Evolutionary conservation across 2,329 filamentous ascomycete species (phyloP), one percentile per base, ranked within the genome.

Genomic region (Talaromyces pinophilus): DNA sequence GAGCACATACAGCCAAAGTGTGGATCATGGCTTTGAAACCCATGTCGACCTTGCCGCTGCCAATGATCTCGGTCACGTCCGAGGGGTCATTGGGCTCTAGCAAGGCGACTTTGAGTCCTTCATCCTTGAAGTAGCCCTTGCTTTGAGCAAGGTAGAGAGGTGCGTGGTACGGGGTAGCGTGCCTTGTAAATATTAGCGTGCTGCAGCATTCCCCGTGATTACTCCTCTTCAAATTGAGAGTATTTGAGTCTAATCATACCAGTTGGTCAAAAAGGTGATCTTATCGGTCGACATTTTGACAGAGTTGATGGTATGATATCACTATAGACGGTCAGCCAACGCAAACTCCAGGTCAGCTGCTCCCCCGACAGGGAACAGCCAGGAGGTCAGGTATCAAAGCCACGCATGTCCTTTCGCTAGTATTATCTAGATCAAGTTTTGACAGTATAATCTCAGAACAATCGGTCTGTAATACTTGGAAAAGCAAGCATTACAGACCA

Each of bases 351-450:
- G 15, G 40, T 19, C 33, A 42, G 22, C 57, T 60, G 57, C 57
- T 60, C 35, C 22, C 57, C 22, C 28, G 57, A 60, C 15, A 60
- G 28, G 7, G 35, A 60, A 63, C 52, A 67, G 65, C 67, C 68
- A 66, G 68, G 72, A 74, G 72, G 66, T 74, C 74, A 75, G 77
- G 77, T 78, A 75, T 78, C 73, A 77, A 81, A 84, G 87, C 87
- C 86, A 89, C 90, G 90, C 90, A 92, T 89, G 87, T 92, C 87
- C 90, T 92, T 92, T 89, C 90, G 90, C 90, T 91, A 88, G 88
- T 85, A 91, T 91, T 91, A 89, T 88, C 87, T 88, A 90, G 88
- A 90, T 91, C 89, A 92, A 92, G 89, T 92, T 91, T 85, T 82
- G 81, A 85, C 88, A 88, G 88, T 91, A 89, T 90, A 81, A 86